Percentiles rank a stretch among this genome's conserved stretches.
Evolutionary conservation across 257 asterid genomes (phyloP).

Genomic region (Ilex aquifolium): DNA sequence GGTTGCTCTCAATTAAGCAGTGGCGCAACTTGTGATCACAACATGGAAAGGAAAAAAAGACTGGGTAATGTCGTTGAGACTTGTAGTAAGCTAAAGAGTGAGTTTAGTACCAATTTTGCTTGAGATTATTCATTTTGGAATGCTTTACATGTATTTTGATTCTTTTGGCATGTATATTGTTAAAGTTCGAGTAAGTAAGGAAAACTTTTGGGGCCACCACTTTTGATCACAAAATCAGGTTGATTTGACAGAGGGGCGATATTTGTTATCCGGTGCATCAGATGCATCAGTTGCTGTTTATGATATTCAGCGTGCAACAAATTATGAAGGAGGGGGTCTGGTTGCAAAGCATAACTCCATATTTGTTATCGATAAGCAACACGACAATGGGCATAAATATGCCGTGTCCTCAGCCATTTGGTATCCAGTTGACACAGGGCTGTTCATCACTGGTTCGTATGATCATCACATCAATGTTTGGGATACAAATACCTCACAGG

Average conservation of each 20-base stretch:
- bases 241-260: constrained; percentile 97
- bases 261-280: constrained; percentile 77
- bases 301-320: constrained; percentile 73
- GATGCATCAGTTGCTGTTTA: constrained; percentile 91
- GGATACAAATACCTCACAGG: constrained; percentile 95
- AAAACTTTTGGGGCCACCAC: constrained; percentile 25
- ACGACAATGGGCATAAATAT: constrained; percentile 75
- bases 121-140: neutral
- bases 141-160: too few relatives aligned
- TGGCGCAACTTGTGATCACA: too few relatives aligned
- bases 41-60: too few relatives aligned
- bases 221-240: constrained; percentile 78
- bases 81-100: too few relatives aligned
- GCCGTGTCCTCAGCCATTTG: constrained; percentile 81
- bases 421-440: constrained; percentile 96
- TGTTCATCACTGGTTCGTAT: constrained; percentile 90
- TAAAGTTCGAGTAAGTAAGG: constrained; percentile 11
- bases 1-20: too few relatives aligned
- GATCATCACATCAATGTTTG: constrained; percentile 90
- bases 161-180: neutral
- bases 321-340: constrained; percentile 51
- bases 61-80: too few relatives aligned
- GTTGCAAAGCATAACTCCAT: constrained; percentile 70
- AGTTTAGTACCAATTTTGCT: too few relatives aligned
- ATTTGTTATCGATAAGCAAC: constrained; percentile 75